These are phyloP conservation scores for Marasmius tenuissimus DNA, from an alignment of 1,284 basidiomycete genomes.

Conservation along the genomic window DNA sequence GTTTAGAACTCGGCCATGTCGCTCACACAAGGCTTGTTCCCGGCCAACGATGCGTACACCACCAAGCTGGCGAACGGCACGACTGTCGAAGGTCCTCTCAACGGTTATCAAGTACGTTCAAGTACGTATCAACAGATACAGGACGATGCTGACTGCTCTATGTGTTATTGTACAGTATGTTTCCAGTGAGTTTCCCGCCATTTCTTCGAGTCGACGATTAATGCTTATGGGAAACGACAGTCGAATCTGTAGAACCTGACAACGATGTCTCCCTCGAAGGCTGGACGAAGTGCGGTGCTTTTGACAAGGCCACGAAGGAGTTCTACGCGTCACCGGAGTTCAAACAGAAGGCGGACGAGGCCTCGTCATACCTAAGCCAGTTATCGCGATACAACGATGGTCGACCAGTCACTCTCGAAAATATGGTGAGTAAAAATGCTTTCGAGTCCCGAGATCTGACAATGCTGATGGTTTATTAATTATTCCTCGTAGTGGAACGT, in stretches of 20 bases:
- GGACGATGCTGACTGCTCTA: neutral
- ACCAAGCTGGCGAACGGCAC: constrained; percentile 73
- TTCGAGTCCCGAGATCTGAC: neutral
- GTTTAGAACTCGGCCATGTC: constrained; percentile 54
- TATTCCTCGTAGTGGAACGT: constrained; percentile 57
- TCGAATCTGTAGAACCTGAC: constrained; percentile 65
- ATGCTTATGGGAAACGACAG: constrained; percentile 25
- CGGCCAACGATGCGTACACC: constrained; percentile 49
- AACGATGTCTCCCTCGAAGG: constrained; percentile 55
- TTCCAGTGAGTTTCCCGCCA: neutral
- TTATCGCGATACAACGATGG: constrained; percentile 29
- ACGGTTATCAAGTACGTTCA: constrained; percentile 64
- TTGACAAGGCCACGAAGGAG: constrained; percentile 7
- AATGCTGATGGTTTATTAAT: neutral
- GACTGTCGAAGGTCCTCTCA: constrained; percentile 63
- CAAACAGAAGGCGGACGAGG: constrained; percentile 45
- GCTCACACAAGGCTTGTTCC: constrained; percentile 71
- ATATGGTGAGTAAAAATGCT: constrained; percentile 54
- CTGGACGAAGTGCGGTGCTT: constrained; percentile 58
- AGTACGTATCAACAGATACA: neutral
- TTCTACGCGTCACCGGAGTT: constrained; percentile 46
- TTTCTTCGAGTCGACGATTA: neutral
- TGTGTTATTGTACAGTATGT: neutral
- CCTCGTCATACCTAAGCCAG: constrained; percentile 54
- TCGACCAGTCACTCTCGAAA: constrained; percentile 50